Evolutionary conservation across 192 early-diverging fungal species (phyloP).

Genomic region (Martensiomyces pterosporus): DNA sequence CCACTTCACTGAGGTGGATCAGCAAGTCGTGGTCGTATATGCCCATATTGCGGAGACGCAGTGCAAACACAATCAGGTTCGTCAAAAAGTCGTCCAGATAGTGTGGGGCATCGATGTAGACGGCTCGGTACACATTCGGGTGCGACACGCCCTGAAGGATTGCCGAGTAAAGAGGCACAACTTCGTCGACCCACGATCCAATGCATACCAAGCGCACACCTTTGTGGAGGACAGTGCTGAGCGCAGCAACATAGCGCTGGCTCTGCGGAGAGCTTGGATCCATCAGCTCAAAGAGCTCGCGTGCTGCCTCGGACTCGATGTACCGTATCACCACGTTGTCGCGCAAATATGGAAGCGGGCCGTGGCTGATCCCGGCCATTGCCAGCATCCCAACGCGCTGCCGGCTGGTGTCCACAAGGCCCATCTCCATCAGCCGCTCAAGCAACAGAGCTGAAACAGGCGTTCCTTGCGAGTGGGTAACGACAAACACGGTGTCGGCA

Average conservation of each 20-base stretch:
- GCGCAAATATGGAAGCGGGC: slow-evolving; percentile 79
- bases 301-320: slow-evolving; percentile 84
- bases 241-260: slow-evolving; percentile 64
- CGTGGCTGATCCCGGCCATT: slow-evolving; percentile 92
- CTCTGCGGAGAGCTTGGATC: slow-evolving; percentile 68
- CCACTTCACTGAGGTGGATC: slow-evolving; percentile 77
- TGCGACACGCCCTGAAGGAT: slow-evolving; percentile 65
- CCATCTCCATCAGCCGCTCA: slow-evolving; percentile 65
- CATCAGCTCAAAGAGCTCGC: slow-evolving; percentile 94
- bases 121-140: slow-evolving; percentile 81
- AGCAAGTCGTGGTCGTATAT: slow-evolving; percentile 83
- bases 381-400: slow-evolving; percentile 78
- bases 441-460: slow-evolving; percentile 81
- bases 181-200: slow-evolving; percentile 93
- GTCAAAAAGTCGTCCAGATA: slow-evolving; percentile 84
- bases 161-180: slow-evolving; percentile 85
- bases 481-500: slow-evolving; percentile 76
- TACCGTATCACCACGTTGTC: slow-evolving; percentile 82
- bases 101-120: slow-evolving; percentile 84
- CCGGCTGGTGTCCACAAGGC: slow-evolving; percentile 57
- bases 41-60: slow-evolving; percentile 84
- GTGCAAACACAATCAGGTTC: slow-evolving; percentile 78
- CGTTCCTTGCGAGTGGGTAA: slow-evolving; percentile 93
- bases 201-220: slow-evolving; percentile 76
- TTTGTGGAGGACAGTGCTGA: slow-evolving; percentile 59